phyloP scores from a whole-genome alignment of 371 early-diverging fungal genomes.

The Mortierella polycephala region DNA sequence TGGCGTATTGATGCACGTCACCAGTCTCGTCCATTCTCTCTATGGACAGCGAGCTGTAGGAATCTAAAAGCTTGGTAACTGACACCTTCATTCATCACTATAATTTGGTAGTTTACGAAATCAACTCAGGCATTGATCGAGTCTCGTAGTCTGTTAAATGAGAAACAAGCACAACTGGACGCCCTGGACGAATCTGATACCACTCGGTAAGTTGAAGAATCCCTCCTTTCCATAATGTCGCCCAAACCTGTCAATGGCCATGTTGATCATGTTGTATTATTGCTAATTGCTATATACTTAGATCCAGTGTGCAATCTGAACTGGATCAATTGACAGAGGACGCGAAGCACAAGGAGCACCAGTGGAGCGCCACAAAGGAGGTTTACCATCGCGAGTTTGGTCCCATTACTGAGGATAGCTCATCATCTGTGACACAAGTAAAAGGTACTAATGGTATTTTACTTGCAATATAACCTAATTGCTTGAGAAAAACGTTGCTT shows the following conservation, averaged over 20 bases:
- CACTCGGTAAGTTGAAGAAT: conserved; percentile 14
- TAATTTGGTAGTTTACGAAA: conserved; percentile 24
- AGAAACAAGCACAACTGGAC: conserved; percentile 19
- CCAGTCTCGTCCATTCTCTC: no score
- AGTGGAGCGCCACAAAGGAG: conserved; percentile 49
- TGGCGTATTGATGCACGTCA: no score
- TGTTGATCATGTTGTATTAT: neutral
- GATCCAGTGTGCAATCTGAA: conserved; percentile 10
- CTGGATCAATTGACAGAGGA: conserved; percentile 22
- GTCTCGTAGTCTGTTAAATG: conserved; percentile 9
- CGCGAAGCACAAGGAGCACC: conserved; percentile 23
- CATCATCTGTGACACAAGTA: conserved; percentile 13
- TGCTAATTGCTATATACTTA: neutral
- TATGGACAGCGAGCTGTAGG: no score
- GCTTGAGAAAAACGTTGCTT: neutral
- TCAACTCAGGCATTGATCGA: conserved; percentile 24
- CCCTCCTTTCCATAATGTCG: neutral
- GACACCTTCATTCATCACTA: neutral
- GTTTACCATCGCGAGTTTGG: conserved; percentile 49
- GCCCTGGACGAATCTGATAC: conserved; percentile 10
- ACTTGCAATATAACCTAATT: no score
- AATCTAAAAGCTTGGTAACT: neutral
- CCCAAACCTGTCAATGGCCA: neutral
- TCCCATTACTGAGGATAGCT: conserved; percentile 21
- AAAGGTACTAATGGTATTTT: conserved; percentile 12